Evolutionary conservation across 208 protist genomes (phyloP), one percentile per base, ranked within the genome.

Genomic region (Wallacemonas collosoma): DNA sequence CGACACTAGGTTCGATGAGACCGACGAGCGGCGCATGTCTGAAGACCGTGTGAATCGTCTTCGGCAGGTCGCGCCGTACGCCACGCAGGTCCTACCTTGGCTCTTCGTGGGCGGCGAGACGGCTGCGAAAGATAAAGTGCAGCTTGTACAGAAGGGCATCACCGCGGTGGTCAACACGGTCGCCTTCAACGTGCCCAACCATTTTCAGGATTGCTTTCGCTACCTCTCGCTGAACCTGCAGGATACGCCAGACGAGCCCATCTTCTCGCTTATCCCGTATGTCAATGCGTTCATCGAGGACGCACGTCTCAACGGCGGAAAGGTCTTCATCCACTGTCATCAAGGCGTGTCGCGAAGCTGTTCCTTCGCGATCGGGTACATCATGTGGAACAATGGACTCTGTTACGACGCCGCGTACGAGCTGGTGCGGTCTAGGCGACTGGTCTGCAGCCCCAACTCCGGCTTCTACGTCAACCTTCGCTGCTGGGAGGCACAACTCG

Each of bases 91-190:
- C 51, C 74, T 94, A 48, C 91, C 91, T n/a, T 93, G 76, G 55
- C 77, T 96, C 38, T 97, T 93, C 63, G 86, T 97, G 2, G 88
- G 88, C 44, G 89, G 89, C 40, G 88, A 95, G 68, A 75, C 70
- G 44, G 86, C 89, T 12, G 89, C 92, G 38, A 45, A 69, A 11
- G 86, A 98, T 71, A 67, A 79, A 2, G 71, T 45, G 15, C 80
- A 91, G 76, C 74, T 98, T 12, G 79, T 95, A 15, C 5, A 41
- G 40, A 95, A 97, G 62, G 92, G 95, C 40, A 91, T 98, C 41
- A 98, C 97, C 0, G 83, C 95, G 55, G 81, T 98, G 8, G 78
- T 98, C 50, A 98, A 98, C 83, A 97, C 91, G 26, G 90, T 96
- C 39, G 91, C 85, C 66, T 92, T 90, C 66, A 83, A 88, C 17